A percentile compares a stretch with the other conserved stretches of the same genome.
Conservation (phyloP, 225 moss, liverwort and hornwort genomes). For the Sphagnum contortum region DNA sequence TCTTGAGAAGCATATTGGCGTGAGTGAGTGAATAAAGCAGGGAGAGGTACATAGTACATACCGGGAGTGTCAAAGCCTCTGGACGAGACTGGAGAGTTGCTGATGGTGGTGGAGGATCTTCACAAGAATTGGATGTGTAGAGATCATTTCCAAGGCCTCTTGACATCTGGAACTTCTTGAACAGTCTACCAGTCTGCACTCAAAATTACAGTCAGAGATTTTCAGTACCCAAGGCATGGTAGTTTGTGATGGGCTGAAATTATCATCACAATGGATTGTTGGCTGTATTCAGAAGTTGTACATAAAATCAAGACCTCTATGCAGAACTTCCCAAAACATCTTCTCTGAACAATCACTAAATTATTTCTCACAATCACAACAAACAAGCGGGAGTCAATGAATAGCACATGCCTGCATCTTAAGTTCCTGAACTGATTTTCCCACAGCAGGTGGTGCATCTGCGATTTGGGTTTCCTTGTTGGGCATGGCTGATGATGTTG, state of each 20-base stretch:
- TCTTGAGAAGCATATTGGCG: too few species aligned
- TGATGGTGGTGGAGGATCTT: conserved; percentile 40
- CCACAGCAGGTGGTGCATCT: conserved; percentile 26
- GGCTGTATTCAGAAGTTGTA: background rate
- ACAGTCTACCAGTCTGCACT: conserved; percentile 22
- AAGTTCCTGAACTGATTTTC: conserved; percentile 45
- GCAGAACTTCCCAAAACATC: too few species aligned
- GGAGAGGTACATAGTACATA: too few species aligned
- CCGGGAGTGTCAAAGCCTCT: conserved; percentile 44
- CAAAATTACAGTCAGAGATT: background rate
- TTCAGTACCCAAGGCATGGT: too few species aligned
- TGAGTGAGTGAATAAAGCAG: too few species aligned
- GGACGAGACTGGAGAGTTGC: conserved; percentile 54
- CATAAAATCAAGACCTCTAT: background rate
- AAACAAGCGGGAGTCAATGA: too few species aligned
- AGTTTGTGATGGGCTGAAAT: too few species aligned
- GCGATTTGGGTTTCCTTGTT: conserved; percentile 14
- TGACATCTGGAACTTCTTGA: conserved; percentile 43
- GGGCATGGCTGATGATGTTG: conserved; percentile 21
- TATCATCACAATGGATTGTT: too few species aligned
- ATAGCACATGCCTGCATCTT: conserved; percentile 32
- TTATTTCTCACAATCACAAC: too few species aligned
- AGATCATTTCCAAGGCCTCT: conserved; percentile 29
- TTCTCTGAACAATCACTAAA: too few species aligned
- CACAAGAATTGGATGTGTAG: conserved; percentile 13